Evolutionary conservation across 176 grass and related monocot genomes (phyloP).

Genomic region (Ensete ventricosum): DNA sequence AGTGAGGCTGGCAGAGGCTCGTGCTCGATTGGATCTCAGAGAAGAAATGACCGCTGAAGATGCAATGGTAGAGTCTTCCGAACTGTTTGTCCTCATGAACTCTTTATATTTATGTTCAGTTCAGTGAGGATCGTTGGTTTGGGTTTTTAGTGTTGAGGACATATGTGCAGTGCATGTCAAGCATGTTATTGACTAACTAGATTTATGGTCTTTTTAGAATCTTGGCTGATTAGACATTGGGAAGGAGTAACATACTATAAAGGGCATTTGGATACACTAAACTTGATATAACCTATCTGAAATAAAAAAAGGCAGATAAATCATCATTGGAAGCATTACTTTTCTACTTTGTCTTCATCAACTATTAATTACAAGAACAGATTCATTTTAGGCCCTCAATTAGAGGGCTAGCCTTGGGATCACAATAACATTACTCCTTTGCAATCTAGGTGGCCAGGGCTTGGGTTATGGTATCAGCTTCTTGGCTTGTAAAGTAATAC

Average conservation of each 20-base stretch:
- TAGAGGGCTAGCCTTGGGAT: too few species aligned
- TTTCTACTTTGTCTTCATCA: too few species aligned
- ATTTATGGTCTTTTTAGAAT: neutral
- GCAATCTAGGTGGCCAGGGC: too few species aligned
- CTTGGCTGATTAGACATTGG: neutral
- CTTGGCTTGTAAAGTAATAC: too few species aligned
- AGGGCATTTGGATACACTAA: too few species aligned
- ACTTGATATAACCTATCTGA: too few species aligned
- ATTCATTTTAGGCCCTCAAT: too few species aligned
- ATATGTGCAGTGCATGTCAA: neutral
- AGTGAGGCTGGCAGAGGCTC: constrained; percentile 86
- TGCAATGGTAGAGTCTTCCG: constrained; percentile 33
- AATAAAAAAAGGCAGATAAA: too few species aligned
- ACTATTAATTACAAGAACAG: too few species aligned
- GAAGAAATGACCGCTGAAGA: constrained; percentile 72
- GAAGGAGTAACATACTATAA: neutral
- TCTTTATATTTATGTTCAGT: neutral
- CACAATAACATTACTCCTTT: too few species aligned
- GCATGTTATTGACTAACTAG: neutral
- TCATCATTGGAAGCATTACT: too few species aligned
- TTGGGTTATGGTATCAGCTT: too few species aligned
- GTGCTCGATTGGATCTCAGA: constrained; percentile 83
- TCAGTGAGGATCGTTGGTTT: constrained; percentile 2
- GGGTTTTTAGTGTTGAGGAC: neutral
- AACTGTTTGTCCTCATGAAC: neutral